A percentile compares a stretch with the other conserved stretches of the same genome.
Evolutionary conservation across 805 yeast genomes (phyloP).

Genomic region (Maudiozyma pseudohumilis): DNA sequence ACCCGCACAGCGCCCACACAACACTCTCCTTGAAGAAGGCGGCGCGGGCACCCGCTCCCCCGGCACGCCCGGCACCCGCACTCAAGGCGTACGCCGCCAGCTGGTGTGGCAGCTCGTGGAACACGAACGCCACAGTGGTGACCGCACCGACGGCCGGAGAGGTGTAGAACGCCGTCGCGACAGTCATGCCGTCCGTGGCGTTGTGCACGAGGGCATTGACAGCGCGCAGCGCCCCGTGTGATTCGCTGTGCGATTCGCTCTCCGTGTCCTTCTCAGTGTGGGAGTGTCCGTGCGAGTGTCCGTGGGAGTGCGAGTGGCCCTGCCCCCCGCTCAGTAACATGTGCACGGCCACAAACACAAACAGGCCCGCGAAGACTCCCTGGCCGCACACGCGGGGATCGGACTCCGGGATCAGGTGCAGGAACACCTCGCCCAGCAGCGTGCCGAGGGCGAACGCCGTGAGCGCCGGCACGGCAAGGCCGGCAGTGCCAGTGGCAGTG

Average conservation of each 20-base stretch:
- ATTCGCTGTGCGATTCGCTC: slow-evolving; percentile 16
- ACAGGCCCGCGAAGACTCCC: slow-evolving; percentile 51
- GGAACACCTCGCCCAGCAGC: slow-evolving; percentile 60
- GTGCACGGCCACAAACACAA: slow-evolving; percentile 52
- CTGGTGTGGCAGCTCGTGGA: slow-evolving; percentile 77
- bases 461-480: too few species aligned
- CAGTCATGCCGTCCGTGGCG: slow-evolving; percentile 67
- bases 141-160: slow-evolving; percentile 53
- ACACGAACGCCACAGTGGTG: slow-evolving; percentile 59
- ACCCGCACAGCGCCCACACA: slow-evolving; percentile 43
- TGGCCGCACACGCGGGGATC: slow-evolving; percentile 36
- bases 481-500: too few species aligned
- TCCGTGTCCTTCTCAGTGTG: slow-evolving; percentile 20
- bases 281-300: slow-evolving; percentile 36
- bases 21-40: slow-evolving; percentile 3
- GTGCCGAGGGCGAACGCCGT: slow-evolving; percentile 72
- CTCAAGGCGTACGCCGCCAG: slow-evolving; percentile 78
- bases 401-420: slow-evolving; percentile 62
- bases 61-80: too few species aligned
- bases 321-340: slow-evolving; percentile 9
- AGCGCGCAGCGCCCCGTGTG: slow-evolving; percentile 53
- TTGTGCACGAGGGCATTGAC: slow-evolving; percentile 67
- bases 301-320: slow-evolving; percentile 12
- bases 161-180: slow-evolving; percentile 59
- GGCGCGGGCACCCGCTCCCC: too few species aligned